Evolutionary conservation across 2,329 filamentous ascomycete genomes (phyloP).

Genomic region (Aspergillus neotritici): DNA sequence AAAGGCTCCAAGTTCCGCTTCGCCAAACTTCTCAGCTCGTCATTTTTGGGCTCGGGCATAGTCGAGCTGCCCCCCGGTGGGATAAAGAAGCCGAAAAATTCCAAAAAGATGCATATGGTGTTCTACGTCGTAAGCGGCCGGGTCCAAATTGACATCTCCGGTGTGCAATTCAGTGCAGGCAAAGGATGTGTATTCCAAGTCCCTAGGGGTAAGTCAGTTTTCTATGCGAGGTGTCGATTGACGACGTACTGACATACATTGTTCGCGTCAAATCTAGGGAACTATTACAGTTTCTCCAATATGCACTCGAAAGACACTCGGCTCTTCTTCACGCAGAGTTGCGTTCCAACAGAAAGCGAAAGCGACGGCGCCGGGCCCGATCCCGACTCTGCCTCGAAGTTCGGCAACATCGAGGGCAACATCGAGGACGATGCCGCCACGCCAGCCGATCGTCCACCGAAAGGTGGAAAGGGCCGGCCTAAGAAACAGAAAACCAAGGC

Average conservation of each 20-base stretch:
- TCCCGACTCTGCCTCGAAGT: constrained; percentile 20
- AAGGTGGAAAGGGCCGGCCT: constrained; percentile 23
- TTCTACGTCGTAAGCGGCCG: constrained; percentile 86
- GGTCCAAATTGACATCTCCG: constrained; percentile 64
- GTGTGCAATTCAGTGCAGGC: constrained; percentile 65
- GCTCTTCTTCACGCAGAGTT: constrained; percentile 90
- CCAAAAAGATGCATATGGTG: constrained; percentile 91
- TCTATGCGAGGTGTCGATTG: neutral
- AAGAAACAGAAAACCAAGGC: constrained; percentile 28
- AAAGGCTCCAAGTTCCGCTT: constrained; percentile 72
- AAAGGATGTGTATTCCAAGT: constrained; percentile 92
- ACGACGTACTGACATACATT: neutral
- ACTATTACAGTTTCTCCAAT: constrained; percentile 88
- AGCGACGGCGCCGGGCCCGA: constrained; percentile 25
- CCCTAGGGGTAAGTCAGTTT: constrained; percentile 68
- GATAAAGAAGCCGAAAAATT: constrained; percentile 85
- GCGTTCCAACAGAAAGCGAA: constrained; percentile 48
- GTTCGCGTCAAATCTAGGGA: constrained; percentile 55
- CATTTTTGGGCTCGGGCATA: constrained; percentile 84
- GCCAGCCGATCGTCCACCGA: constrained; percentile 11
- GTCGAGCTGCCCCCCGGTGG: constrained; percentile 80
- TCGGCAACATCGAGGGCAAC: constrained; percentile 18
- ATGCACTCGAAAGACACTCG: constrained; percentile 65
- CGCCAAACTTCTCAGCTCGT: constrained; percentile 75
- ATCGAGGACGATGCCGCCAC: constrained; percentile 19